phyloP scores from a whole-genome alignment of 306 rosid species.

The Argentina anserina region DNA sequence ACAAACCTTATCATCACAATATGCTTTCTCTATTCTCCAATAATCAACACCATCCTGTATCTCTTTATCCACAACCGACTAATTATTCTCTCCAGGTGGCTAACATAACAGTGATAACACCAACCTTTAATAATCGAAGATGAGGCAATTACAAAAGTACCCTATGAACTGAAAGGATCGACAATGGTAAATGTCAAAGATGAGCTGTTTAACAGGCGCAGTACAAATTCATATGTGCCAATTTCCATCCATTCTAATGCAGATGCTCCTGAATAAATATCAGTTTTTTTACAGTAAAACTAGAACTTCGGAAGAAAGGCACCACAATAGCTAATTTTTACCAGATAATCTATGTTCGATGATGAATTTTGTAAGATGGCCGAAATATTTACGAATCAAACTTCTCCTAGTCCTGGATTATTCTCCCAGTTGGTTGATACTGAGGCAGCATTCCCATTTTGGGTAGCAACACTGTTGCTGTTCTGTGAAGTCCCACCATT shows the following conservation, averaged over 20 bases:
- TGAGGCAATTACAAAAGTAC: background rate
- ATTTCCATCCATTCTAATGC: conserved; percentile 4
- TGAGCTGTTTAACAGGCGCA: background rate
- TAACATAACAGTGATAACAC: background rate
- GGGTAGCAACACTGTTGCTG: background rate
- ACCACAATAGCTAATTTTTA: conserved; percentile 22
- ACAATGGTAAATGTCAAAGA: background rate
- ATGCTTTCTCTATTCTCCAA: background rate
- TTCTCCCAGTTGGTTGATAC: conserved; percentile 67
- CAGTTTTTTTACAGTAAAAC: conserved; percentile 13
- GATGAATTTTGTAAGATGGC: background rate
- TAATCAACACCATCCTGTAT: background rate
- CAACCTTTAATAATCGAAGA: background rate
- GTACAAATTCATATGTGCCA: background rate
- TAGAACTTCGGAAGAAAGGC: conserved; percentile 16
- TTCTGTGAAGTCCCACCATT: background rate
- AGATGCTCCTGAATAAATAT: background rate
- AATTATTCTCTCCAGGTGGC: background rate
- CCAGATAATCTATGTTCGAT: conserved; percentile 6
- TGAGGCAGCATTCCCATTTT: conserved; percentile 45
- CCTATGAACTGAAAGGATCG: background rate
- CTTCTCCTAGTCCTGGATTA: conserved; percentile 50
- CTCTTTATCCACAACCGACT: background rate
- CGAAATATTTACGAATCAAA: conserved; percentile 37
- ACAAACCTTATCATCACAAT: background rate